phyloP scores from a whole-genome alignment of 495 filamentous ascomycete genomes.

The Emericellopsis terricola region DNA sequence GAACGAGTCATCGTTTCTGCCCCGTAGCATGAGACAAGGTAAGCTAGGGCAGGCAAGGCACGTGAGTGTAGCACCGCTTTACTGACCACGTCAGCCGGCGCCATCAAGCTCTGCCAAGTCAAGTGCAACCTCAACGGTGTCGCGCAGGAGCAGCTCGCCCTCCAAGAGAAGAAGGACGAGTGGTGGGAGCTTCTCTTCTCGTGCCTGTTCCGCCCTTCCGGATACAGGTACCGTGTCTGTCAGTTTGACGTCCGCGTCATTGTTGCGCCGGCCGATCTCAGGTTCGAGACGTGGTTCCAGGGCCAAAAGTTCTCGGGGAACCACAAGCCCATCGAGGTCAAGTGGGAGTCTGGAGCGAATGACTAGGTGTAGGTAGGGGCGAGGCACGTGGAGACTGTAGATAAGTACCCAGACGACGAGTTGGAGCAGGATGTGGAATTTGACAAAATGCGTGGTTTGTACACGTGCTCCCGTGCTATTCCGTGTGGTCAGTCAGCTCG shows the following conservation, averaged over 20 bases:
- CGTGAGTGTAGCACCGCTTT: neutral
- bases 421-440: too few relatives aligned
- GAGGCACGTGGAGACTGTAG: too few relatives aligned
- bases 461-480: too few relatives aligned
- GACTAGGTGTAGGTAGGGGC: too few relatives aligned
- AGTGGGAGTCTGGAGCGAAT: too few relatives aligned
- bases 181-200: too few relatives aligned
- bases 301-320: constrained; percentile 24
- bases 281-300: constrained; percentile 35
- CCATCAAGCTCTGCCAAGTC: constrained; percentile 21
- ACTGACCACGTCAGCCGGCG: constrained; percentile 11
- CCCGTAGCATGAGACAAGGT: constrained; percentile 19
- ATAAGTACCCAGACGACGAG: too few relatives aligned
- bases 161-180: constrained; percentile 13
- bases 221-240: constrained; percentile 27
- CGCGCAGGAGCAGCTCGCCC: constrained; percentile 14
- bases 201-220: constrained; percentile 21
- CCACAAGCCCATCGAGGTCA: too few relatives aligned
- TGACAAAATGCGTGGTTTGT: too few relatives aligned
- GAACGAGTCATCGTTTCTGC: constrained; percentile 19
- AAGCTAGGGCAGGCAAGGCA: too few relatives aligned
- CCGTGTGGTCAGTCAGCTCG: too few relatives aligned
- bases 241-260: constrained; percentile 32
- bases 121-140: constrained; percentile 16
- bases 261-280: constrained; percentile 34